phyloP scores from a whole-genome alignment of 257 asterid genomes.

The Craterostigma plantagineum region DNA sequence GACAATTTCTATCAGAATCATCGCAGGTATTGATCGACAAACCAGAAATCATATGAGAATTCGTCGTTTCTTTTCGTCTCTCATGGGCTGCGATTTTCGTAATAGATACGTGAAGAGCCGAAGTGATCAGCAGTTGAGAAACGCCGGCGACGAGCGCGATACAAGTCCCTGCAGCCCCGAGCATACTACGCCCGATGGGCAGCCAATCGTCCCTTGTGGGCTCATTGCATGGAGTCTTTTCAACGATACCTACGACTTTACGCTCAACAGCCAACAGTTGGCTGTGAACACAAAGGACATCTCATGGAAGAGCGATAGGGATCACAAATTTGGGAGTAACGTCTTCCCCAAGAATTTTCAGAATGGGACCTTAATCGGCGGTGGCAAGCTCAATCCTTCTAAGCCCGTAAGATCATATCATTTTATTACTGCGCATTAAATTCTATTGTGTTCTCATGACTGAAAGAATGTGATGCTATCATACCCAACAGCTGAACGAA shows the following conservation, averaged over 20 bases:
- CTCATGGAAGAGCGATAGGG: constrained; percentile 76
- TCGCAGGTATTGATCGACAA: too few relatives aligned
- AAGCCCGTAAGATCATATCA: constrained; percentile 61
- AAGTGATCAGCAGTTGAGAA: constrained; percentile 47
- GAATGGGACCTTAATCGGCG: constrained; percentile 55
- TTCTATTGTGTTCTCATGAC: too few relatives aligned
- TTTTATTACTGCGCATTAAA: too few relatives aligned
- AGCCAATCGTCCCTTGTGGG: constrained; percentile 72
- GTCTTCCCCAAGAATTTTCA: constrained; percentile 64
- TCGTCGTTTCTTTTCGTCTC: too few relatives aligned
- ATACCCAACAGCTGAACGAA: constrained; percentile 41
- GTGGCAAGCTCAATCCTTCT: constrained; percentile 43
- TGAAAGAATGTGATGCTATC: too few relatives aligned
- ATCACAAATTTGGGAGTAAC: constrained; percentile 55
- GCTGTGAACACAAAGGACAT: constrained; percentile 43
- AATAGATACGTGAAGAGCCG: constrained; percentile 74
- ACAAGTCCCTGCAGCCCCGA: constrained; percentile 48
- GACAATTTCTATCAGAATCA: too few relatives aligned
- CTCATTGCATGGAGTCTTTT: constrained; percentile 72
- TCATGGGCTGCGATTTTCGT: too few relatives aligned
- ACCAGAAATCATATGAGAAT: too few relatives aligned
- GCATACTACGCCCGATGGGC: constrained; percentile 25
- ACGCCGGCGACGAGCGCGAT: constrained; percentile 29
- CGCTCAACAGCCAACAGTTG: constrained; percentile 30
- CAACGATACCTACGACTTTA: constrained; percentile 54